These are phyloP conservation scores for Cephaloascus albidus DNA, from an alignment of 805 yeast species.

Conservation along the genomic window DNA sequence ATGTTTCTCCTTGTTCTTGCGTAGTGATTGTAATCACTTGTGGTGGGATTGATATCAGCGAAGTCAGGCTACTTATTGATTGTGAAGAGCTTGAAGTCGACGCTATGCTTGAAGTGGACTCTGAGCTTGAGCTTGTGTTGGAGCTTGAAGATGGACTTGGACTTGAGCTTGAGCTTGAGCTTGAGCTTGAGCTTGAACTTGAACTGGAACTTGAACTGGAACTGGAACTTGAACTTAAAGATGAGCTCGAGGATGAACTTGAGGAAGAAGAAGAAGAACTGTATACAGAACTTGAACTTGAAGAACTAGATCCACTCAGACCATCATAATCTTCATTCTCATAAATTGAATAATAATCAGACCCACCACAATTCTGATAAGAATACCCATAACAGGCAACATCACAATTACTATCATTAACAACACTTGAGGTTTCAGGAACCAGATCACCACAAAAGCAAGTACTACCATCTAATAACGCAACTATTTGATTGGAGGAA, in stretches of 20 bases:
- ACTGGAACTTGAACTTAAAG: constrained; percentile 4
- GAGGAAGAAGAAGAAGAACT: constrained; percentile 5
- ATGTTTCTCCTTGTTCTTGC: background rate
- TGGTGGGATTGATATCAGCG: background rate
- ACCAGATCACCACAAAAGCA: constrained; percentile 62
- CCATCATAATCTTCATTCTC: constrained; percentile 18
- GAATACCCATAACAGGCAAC: constrained; percentile 54
- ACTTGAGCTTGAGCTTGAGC: background rate
- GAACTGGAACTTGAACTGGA: constrained; percentile 1
- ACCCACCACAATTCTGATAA: constrained; percentile 47
- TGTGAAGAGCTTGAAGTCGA: background rate
- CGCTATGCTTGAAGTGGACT: background rate
- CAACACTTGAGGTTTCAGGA: constrained; percentile 14
- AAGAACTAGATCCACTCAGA: constrained; percentile 4
- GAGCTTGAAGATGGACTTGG: background rate
- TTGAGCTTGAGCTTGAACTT: background rate
- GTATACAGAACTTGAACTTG: constrained; percentile 2
- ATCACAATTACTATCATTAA: constrained; percentile 26
- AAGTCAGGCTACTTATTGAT: background rate
- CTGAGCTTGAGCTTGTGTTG: background rate
- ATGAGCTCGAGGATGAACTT: constrained; percentile 17
- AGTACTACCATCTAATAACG: constrained; percentile 38
- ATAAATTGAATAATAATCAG: constrained; percentile 33
- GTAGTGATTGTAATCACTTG: background rate
- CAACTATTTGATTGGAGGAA: constrained; percentile 36